These are phyloP conservation scores for Calonectria pseudoreteaudii DNA, from an alignment of 2,329 filamentous ascomycete species.

Conservation along the genomic window DNA sequence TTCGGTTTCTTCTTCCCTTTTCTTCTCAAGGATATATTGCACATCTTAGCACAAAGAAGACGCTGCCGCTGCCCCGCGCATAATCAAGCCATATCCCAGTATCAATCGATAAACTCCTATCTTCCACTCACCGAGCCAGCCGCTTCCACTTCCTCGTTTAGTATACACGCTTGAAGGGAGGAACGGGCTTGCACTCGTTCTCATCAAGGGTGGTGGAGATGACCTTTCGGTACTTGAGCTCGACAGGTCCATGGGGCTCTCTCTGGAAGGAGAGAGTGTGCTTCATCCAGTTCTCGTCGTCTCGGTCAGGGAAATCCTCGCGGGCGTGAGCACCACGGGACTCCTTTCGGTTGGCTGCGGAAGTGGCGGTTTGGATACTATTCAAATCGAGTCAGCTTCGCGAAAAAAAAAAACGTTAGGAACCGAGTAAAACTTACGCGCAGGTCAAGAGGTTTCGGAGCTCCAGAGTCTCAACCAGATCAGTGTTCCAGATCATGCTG, in stretches of 20 bases:
- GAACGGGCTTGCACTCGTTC: slow-evolving; percentile 94
- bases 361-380: slow-evolving; percentile 88
- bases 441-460: slow-evolving; percentile 95
- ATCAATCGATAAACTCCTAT: slow-evolving; percentile 39
- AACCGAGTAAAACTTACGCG: slow-evolving; percentile 75
- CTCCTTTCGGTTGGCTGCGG: slow-evolving; percentile 95
- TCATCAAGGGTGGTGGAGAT: slow-evolving; percentile 88
- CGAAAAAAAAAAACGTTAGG: neutral
- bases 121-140: slow-evolving; percentile 17
- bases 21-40: slow-evolving; percentile 42
- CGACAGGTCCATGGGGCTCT: slow-evolving; percentile 86
- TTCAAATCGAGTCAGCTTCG: slow-evolving; percentile 27
- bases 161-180: slow-evolving; percentile 95
- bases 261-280: slow-evolving; percentile 98
- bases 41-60: slow-evolving; percentile 45
- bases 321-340: slow-evolving; percentile 96
- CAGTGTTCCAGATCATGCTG: slow-evolving; percentile 99
- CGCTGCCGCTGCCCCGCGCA: slow-evolving; percentile 38
- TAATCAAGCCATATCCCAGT: slow-evolving; percentile 43
- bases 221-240: slow-evolving; percentile 88
- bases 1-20: neutral
- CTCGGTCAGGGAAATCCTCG: slow-evolving; percentile 95
- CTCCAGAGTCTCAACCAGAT: slow-evolving; percentile 96
- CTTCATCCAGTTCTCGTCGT: slow-evolving; percentile 99
- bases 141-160: slow-evolving; percentile 57